Evolutionary conservation across 1,139 yeast genomes (phyloP).

Genomic region (Geotrichum fermentans): DNA sequence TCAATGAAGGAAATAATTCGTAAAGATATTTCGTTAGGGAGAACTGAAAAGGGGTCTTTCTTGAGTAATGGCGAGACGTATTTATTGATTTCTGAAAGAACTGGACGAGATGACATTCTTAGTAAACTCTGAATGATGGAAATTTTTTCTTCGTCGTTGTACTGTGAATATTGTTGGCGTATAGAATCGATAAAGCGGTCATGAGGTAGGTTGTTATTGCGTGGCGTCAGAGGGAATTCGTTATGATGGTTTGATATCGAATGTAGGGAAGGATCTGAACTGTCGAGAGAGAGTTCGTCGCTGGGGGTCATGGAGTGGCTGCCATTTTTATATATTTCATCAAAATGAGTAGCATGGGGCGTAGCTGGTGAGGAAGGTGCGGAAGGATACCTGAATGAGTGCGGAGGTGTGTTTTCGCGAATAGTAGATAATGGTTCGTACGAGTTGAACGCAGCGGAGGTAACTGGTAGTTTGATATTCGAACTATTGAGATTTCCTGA

Average conservation of each 20-base stretch:
- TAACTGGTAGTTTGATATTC: slow-evolving; percentile 5
- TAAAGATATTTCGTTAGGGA: slow-evolving; percentile 80
- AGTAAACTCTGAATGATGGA: slow-evolving; percentile 15
- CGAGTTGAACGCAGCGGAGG: slow-evolving; percentile 7
- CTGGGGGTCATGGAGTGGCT: slow-evolving; percentile 12
- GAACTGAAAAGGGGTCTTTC: slow-evolving; percentile 76
- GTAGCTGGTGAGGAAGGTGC: slow-evolving; percentile 21
- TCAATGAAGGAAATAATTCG: slow-evolving; percentile 82
- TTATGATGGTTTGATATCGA: not conserved
- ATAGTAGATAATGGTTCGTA: slow-evolving; percentile 14
- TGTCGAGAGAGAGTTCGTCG: slow-evolving; percentile 8
- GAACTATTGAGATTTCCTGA: not conserved
- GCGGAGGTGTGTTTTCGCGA: slow-evolving; percentile 21
- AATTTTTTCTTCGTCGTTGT: slow-evolving; percentile 19
- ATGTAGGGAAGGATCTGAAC: not conserved
- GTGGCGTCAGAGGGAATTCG: slow-evolving; percentile 8
- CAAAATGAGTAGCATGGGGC: slow-evolving; percentile 18
- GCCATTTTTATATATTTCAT: slow-evolving; percentile 14
- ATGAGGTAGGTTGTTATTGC: slow-evolving; percentile 7
- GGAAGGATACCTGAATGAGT: slow-evolving; percentile 15
- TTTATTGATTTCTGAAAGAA: slow-evolving; percentile 63
- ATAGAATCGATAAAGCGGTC: slow-evolving; percentile 13
- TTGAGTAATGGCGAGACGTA: slow-evolving; percentile 73
- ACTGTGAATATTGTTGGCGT: slow-evolving; percentile 14
- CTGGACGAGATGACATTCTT: slow-evolving; percentile 43